These are phyloP conservation scores for Diplosphaera chodatii DNA, from an alignment of 139 green algal genomes.

Conservation along the genomic window DNA sequence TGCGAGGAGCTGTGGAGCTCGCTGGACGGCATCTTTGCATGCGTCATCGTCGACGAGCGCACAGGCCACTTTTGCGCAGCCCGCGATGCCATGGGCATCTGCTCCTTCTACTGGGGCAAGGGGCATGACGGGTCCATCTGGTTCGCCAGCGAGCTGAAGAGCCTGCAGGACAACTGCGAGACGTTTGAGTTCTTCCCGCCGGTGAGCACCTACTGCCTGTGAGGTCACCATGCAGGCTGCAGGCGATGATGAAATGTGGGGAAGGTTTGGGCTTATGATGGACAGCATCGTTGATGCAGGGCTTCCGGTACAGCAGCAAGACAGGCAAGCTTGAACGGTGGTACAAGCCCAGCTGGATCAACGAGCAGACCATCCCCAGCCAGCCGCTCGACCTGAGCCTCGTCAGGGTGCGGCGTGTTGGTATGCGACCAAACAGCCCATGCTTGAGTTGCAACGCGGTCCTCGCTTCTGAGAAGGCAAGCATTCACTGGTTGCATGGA, in stretches of 20 bases:
- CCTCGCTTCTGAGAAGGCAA: too few species aligned
- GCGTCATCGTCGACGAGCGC: constrained; percentile 63
- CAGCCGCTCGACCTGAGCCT: constrained; percentile 26
- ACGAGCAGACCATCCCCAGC: constrained; percentile 32
- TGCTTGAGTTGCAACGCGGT: too few species aligned
- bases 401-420: constrained; percentile 2
- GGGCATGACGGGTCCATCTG: constrained; percentile 76
- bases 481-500: too few species aligned
- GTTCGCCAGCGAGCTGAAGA: constrained; percentile 96
- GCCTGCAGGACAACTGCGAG: constrained; percentile 62
- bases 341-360: constrained; percentile 78
- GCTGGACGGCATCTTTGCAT: constrained; percentile 95
- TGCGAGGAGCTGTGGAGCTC: constrained; percentile 63
- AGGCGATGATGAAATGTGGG: neutral
- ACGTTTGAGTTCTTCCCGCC: constrained; percentile 79
- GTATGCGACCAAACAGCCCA: too few species aligned
- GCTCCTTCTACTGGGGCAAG: constrained; percentile 89
- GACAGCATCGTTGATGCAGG: constrained; percentile 18
- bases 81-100: constrained; percentile 91
- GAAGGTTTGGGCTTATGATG: neutral
- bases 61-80: constrained; percentile 67
- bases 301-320: constrained; percentile 74
- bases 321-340: constrained; percentile 70
- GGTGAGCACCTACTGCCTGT: constrained; percentile 18
- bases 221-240: too few species aligned